These are phyloP conservation scores for Annona squamosa DNA, from an alignment of 164 flowering plant species.

Conservation along the genomic window DNA sequence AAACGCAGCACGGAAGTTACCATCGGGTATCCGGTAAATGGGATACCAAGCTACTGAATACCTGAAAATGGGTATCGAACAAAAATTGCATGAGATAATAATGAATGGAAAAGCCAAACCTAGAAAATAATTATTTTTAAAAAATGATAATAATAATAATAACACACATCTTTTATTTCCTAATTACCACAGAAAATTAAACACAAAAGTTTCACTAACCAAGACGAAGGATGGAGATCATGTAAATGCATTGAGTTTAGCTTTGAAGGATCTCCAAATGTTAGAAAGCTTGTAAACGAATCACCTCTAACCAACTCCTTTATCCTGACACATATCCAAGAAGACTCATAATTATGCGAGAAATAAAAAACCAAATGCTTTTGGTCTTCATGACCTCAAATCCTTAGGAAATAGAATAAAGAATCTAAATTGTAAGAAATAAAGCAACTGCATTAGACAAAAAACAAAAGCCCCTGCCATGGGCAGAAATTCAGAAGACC, in stretches of 20 bases:
- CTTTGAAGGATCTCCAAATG: constrained; percentile 51
- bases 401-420: neutral
- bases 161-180: neutral
- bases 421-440: neutral
- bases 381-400: neutral
- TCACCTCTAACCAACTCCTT: constrained; percentile 42
- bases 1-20: constrained; percentile 59
- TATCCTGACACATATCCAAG: constrained; percentile 34
- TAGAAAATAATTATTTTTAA: neutral
- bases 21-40: constrained; percentile 74
- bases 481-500: neutral
- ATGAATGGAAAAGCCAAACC: neutral
- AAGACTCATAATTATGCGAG: neutral
- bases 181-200: neutral
- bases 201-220: constrained; percentile 35
- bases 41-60: constrained; percentile 91
- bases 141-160: too few relatives aligned
- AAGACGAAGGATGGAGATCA: constrained; percentile 65
- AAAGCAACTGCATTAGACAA: neutral
- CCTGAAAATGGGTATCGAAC: constrained; percentile 36
- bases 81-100: neutral
- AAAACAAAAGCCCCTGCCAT: neutral
- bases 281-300: constrained; percentile 18
- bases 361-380: too few relatives aligned
- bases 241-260: constrained; percentile 34